A percentile compares a stretch with the other conserved stretches of the same genome.
phyloP scores from a whole-genome alignment of 805 yeast genomes.

The Kodamaea kaohsiungensis region DNA sequence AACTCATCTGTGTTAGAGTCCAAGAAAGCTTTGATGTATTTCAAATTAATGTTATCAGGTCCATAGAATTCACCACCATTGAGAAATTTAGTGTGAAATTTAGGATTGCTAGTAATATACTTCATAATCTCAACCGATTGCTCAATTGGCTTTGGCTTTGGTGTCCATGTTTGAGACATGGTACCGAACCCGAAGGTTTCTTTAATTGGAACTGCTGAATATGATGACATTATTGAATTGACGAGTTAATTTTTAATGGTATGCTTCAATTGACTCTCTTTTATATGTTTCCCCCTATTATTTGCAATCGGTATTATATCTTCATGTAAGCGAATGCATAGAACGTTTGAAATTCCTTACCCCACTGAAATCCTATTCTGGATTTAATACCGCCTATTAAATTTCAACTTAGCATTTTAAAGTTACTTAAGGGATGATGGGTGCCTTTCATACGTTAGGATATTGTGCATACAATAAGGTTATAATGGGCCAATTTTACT shows the following conservation, averaged over 20 bases:
- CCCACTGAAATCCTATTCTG: not conserved
- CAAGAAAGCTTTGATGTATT: constrained; percentile 58
- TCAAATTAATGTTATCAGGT: constrained; percentile 49
- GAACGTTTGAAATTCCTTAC: not conserved
- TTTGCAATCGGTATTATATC: not conserved
- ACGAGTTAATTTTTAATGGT: not conserved
- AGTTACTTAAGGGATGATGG: too few relatives aligned
- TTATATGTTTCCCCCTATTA: not conserved
- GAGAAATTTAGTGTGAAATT: constrained; percentile 52
- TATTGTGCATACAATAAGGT: not conserved
- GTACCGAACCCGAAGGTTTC: constrained; percentile 64
- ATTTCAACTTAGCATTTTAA: not conserved
- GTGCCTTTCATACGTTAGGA: too few relatives aligned
- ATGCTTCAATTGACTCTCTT: not conserved
- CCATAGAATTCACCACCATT: constrained; percentile 86
- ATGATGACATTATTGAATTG: not conserved
- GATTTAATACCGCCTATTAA: not conserved
- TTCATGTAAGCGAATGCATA: not conserved
- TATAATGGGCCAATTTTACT: not conserved
- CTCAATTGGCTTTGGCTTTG: constrained; percentile 53
- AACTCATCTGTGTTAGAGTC: constrained; percentile 53
- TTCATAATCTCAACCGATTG: constrained; percentile 56
- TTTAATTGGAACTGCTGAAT: not conserved
- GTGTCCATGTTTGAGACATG: constrained; percentile 78
- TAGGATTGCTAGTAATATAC: constrained; percentile 42